Percentiles rank a stretch among this genome's conserved stretches.
These are phyloP conservation scores for Gnaphalium uliginosum DNA, from an alignment of 129 eudicot species.

Conservation along the genomic window DNA sequence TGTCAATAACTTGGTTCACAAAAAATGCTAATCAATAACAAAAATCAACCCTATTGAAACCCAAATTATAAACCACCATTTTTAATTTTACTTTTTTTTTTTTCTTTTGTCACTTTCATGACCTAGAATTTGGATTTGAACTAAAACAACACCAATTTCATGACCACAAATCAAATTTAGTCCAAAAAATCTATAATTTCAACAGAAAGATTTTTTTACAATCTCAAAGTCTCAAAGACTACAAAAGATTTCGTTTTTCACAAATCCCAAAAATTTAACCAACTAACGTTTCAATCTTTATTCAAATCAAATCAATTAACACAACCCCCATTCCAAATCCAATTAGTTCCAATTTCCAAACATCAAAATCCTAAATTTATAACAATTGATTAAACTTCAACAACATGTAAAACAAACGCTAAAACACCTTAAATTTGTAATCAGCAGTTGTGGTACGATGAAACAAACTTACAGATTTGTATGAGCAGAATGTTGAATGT, in stretches of 20 bases:
- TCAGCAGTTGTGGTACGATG: background rate
- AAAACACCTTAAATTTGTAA: background rate
- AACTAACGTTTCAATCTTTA: constrained; percentile 2
- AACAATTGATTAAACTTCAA: background rate
- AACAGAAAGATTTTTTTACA: background rate
- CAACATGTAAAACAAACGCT: constrained; percentile 24
- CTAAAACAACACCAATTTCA: constrained; percentile 17
- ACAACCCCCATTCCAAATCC: background rate
- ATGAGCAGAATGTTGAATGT: background rate
- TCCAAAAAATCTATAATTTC: background rate
- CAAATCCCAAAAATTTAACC: constrained; percentile 19
- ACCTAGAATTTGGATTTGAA: constrained; percentile 19
- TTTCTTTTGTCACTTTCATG: background rate
- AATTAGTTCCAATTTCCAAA: too few relatives aligned
- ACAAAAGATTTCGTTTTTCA: constrained; percentile 1
- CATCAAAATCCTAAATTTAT: constrained; percentile 17
- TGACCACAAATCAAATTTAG: background rate
- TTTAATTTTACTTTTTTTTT: background rate
- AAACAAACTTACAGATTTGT: constrained; percentile 17
- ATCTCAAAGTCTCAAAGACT: constrained; percentile 26
- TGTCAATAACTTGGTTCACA: background rate
- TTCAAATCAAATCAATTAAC: background rate
- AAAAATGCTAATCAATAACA: background rate
- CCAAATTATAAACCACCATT: background rate
- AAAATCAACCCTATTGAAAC: constrained; percentile 1